These are phyloP conservation scores for Plantago ovata DNA, from an alignment of 257 asterid species.

Conservation along the genomic window DNA sequence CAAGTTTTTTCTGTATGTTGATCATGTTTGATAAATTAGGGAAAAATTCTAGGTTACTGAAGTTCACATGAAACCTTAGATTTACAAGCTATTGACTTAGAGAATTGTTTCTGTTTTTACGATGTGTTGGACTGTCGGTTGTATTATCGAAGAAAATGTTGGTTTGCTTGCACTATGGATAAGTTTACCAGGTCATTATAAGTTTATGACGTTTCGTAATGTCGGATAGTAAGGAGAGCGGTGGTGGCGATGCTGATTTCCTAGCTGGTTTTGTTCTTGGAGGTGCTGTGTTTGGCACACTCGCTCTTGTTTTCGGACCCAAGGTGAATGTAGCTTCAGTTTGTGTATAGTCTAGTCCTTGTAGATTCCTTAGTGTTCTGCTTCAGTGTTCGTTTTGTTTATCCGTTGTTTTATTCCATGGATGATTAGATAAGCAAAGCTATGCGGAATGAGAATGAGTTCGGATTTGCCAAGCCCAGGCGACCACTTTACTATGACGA, in stretches of 20 bases:
- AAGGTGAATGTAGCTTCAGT: not conserved
- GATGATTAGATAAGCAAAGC: slow-evolving; percentile 4
- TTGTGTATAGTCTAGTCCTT: too few relatives aligned
- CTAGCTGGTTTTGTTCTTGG: slow-evolving; percentile 10
- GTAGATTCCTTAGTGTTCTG: not conserved
- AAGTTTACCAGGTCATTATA: not conserved
- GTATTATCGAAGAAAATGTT: too few relatives aligned
- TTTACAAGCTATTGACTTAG: too few relatives aligned
- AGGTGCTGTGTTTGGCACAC: slow-evolving; percentile 10
- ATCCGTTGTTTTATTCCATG: not conserved
- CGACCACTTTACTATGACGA: slow-evolving; percentile 8
- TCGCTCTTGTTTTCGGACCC: slow-evolving; percentile 3
- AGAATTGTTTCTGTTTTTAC: too few relatives aligned
- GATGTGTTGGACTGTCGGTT: too few relatives aligned
- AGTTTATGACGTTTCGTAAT: not conserved
- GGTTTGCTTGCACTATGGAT: too few relatives aligned
- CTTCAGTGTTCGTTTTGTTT: not conserved
- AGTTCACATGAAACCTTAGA: too few relatives aligned
- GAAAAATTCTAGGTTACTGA: too few relatives aligned
- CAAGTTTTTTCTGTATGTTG: not conserved
- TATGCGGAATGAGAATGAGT: slow-evolving; percentile 2
- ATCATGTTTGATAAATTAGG: not conserved
- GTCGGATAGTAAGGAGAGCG: not conserved
- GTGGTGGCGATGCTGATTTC: slow-evolving; percentile 4
- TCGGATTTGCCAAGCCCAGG: not conserved